These are phyloP conservation scores for Ceratobasidium sp. DNA, from an alignment of 1,284 basidiomycete genomes.

Conservation along the genomic window DNA sequence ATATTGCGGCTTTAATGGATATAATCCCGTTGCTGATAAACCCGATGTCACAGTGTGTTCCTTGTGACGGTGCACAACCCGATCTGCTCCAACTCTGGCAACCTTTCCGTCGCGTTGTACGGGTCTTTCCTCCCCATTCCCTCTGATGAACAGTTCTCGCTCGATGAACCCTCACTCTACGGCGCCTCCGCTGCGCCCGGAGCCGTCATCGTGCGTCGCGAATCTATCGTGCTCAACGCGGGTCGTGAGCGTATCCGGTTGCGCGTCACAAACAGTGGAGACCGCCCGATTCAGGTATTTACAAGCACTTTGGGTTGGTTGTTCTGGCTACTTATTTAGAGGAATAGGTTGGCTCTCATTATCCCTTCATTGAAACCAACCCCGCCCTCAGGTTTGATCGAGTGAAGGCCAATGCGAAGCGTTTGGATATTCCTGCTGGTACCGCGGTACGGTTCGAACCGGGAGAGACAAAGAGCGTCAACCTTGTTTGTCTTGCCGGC, in stretches of 20 bases:
- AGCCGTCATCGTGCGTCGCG: conserved; percentile 76
- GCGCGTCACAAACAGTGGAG: conserved; percentile 91
- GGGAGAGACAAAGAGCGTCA: conserved; percentile 88
- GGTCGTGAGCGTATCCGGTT: conserved; percentile 78
- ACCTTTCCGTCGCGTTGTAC: conserved; percentile 87
- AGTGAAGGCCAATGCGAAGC: conserved; percentile 80
- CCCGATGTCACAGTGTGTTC: conserved; percentile 74
- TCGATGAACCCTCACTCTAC: conserved; percentile 65
- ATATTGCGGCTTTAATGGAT: conserved; percentile 52
- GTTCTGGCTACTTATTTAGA: neutral
- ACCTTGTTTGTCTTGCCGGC: conserved; percentile 85
- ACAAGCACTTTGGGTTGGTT: neutral
- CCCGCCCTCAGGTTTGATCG: conserved; percentile 87
- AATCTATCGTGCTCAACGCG: conserved; percentile 81
- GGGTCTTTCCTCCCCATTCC: conserved; percentile 94
- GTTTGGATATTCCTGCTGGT: conserved; percentile 93
- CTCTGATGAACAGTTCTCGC: conserved; percentile 72
- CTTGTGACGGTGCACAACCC: conserved; percentile 96
- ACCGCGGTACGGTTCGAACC: conserved; percentile 98
- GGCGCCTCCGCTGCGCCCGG: conserved; percentile 75
- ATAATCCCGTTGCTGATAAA: neutral
- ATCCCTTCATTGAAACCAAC: conserved; percentile 94
- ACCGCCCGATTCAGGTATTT: conserved; percentile 90
- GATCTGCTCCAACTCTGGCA: conserved; percentile 84
- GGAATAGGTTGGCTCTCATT: conserved; percentile 88